These are phyloP conservation scores for Plasmodium gonderi DNA, from an alignment of 169 alveolate genomes.

Conservation along the genomic window DNA sequence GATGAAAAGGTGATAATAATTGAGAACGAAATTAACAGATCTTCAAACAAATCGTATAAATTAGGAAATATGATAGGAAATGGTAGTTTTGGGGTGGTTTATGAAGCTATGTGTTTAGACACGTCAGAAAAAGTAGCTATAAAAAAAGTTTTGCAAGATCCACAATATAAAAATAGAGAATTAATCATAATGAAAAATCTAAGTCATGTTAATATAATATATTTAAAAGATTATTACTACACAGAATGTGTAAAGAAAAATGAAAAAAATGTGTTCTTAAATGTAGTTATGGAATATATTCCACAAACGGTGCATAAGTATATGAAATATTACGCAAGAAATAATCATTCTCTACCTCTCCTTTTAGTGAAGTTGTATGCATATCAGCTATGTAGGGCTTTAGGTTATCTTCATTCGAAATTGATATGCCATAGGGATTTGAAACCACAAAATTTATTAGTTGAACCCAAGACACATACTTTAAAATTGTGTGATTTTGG, in stretches of 20 bases:
- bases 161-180: conserved; percentile 97
- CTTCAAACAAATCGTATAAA: conserved; percentile 75
- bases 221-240: conserved; percentile 91
- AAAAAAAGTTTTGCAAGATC: conserved; percentile 96
- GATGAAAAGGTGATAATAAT: not conserved
- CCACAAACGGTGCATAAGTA: conserved; percentile 97
- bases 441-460: conserved; percentile 98
- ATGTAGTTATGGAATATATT: conserved; percentile 97
- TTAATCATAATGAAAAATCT: conserved; percentile 94
- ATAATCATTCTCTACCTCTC: conserved; percentile 91
- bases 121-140: conserved; percentile 97
- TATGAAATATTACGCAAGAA: conserved; percentile 91
- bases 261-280: conserved; percentile 87
- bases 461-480: conserved; percentile 93
- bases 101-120: conserved; percentile 93
- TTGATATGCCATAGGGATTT: conserved; percentile 98
- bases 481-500: conserved; percentile 98
- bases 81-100: conserved; percentile 98
- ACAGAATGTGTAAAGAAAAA: conserved; percentile 80
- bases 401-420: conserved; percentile 95
- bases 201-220: conserved; percentile 94
- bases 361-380: conserved; percentile 94
- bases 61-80: conserved; percentile 95
- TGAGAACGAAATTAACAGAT: conserved; percentile 28
- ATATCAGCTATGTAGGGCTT: conserved; percentile 95